Percentiles rank a stretch among this genome's conserved stretches.
These are phyloP conservation scores for Fagus sylvatica DNA, from an alignment of 306 rosid species.

Conservation along the genomic window DNA sequence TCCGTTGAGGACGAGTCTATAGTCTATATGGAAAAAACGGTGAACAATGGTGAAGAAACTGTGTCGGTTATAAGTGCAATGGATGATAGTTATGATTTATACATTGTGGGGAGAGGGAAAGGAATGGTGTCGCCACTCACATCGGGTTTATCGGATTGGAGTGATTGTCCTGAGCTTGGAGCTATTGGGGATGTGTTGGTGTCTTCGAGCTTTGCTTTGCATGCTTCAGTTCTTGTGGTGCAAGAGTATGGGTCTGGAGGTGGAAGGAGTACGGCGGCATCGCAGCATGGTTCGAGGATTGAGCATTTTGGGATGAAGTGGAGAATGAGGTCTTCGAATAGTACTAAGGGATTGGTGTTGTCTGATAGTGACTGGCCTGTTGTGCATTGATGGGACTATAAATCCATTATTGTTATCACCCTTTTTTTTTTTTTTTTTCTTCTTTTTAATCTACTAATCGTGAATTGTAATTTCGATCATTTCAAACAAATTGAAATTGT, in stretches of 20 bases:
- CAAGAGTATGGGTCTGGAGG: slow-evolving; percentile 50
- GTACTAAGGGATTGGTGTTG: not conserved
- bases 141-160: slow-evolving; percentile 38
- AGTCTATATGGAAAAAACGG: slow-evolving; percentile 27
- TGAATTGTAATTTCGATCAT: no score
- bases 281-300: no score
- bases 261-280: not conserved
- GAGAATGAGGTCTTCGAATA: not conserved
- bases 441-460: no score
- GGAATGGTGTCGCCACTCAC: slow-evolving; percentile 15
- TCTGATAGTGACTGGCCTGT: not conserved
- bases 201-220: slow-evolving; percentile 29
- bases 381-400: not conserved
- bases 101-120: slow-evolving; percentile 55
- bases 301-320: not conserved
- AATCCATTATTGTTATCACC: no score
- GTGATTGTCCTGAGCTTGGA: slow-evolving; percentile 55
- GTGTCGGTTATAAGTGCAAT: slow-evolving; percentile 25
- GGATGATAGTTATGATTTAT: slow-evolving; percentile 35
- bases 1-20: slow-evolving; percentile 27
- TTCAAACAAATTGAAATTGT: no score
- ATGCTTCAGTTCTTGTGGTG: slow-evolving; percentile 50
- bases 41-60: slow-evolving; percentile 33
- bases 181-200: slow-evolving; percentile 51
- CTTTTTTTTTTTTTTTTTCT: no score